Evolutionary conservation across 768 basidiomycete species (phyloP).

Genomic region (Sutorius australiensis): DNA sequence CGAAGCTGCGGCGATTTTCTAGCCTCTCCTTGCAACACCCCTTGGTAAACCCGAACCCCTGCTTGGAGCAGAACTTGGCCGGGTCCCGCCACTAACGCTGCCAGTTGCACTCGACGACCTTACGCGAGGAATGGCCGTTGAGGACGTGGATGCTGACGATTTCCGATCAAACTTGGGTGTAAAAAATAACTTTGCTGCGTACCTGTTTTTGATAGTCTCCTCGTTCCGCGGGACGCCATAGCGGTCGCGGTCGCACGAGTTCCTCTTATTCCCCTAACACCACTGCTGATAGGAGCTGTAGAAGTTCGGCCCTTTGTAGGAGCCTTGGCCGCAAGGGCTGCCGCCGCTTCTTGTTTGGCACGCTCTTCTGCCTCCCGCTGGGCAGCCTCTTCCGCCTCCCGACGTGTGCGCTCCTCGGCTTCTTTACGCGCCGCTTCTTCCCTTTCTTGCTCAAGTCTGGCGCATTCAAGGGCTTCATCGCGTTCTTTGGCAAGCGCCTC

Average conservation of each 20-base stretch:
- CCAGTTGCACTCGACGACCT: constrained; percentile 28
- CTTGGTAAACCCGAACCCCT: constrained; percentile 26
- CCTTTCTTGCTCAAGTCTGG: constrained; percentile 35
- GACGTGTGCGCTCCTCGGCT: constrained; percentile 34
- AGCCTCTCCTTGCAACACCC: constrained; percentile 26
- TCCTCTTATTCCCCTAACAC: constrained; percentile 68
- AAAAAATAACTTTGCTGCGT: constrained; percentile 5
- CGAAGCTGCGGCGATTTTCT: neutral
- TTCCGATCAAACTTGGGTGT: constrained; percentile 2
- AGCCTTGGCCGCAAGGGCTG: constrained; percentile 31
- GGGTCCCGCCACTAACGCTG: constrained; percentile 18
- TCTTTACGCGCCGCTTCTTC: constrained; percentile 38
- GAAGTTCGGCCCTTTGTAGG: constrained; percentile 40
- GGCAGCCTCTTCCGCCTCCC: constrained; percentile 30
- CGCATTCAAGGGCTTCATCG: constrained; percentile 27
- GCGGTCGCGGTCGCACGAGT: constrained; percentile 58
- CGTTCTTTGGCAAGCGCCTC: constrained; percentile 45
- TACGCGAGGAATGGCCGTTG: constrained; percentile 18
- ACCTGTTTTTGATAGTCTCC: constrained; percentile 41
- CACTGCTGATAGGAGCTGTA: constrained; percentile 44
- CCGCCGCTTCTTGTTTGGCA: constrained; percentile 44
- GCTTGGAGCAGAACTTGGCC: constrained; percentile 22
- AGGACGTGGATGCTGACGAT: constrained; percentile 11
- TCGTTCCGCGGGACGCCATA: constrained; percentile 41
- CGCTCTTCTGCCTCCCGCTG: constrained; percentile 48